Evolutionary conservation across 306 rosid species (phyloP).

Genomic region (Albizia julibrissin): DNA sequence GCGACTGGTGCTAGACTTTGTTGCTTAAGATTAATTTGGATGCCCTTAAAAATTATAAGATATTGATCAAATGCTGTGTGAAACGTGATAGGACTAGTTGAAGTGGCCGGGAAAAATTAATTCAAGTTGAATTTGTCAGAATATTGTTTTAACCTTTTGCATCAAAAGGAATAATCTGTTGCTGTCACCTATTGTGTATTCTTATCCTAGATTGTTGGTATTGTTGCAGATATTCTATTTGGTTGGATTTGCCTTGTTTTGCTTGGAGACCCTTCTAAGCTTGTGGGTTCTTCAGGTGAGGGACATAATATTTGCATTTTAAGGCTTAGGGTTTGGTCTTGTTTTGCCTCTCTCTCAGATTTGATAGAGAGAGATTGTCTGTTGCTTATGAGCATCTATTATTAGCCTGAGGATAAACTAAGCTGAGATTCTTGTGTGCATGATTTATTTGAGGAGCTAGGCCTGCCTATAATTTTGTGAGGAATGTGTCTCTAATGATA

Average conservation of each 20-base stretch:
- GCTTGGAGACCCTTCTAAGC: slow-evolving; percentile 95
- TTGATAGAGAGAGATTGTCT: not conserved
- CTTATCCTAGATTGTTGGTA: slow-evolving; percentile 21
- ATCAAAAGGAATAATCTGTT: not conserved
- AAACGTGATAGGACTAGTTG: slow-evolving; percentile 2
- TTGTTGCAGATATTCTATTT: slow-evolving; percentile 82
- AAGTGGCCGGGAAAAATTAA: not conserved
- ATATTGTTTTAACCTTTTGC: slow-evolving; percentile 3
- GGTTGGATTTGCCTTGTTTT: slow-evolving; percentile 87
- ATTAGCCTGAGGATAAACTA: slow-evolving; percentile 1
- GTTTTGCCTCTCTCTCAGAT: slow-evolving; percentile 19
- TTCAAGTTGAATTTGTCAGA: not conserved
- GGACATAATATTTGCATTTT: slow-evolving; percentile 1
- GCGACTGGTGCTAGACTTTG: not conserved
- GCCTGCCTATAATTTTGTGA: not conserved
- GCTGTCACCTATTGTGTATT: slow-evolving; percentile 8
- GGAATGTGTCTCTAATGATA: slow-evolving; percentile 7
- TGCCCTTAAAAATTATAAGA: slow-evolving; percentile 4
- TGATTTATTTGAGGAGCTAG: not conserved
- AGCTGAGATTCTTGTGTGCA: not conserved
- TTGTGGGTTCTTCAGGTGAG: slow-evolving; percentile 97
- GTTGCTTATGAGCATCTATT: slow-evolving; percentile 2
- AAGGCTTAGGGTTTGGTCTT: slow-evolving; percentile 9
- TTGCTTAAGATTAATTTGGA: slow-evolving; percentile 4
- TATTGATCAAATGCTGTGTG: slow-evolving; percentile 19